A percentile compares a stretch with the other conserved stretches of the same genome.
Conservation (phyloP, 495 filamentous ascomycete genomes). For the Cudoniella acicularis region DNA sequence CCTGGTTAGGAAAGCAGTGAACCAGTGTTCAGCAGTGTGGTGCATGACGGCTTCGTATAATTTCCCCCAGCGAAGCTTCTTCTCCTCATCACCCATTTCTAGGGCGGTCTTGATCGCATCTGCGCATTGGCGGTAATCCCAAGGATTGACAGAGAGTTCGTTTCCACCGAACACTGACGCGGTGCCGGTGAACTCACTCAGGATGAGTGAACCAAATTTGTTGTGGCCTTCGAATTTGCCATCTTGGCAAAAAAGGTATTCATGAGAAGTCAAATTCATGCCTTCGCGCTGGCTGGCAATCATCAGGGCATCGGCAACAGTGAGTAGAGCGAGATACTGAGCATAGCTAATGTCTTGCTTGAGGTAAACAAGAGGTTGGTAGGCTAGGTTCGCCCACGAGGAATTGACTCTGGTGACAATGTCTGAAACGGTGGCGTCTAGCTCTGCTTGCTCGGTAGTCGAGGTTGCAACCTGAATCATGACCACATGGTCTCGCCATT, state of each 20-base stretch:
- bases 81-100: conserved; percentile 69
- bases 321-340: conserved; percentile 84
- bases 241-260: conserved; percentile 91
- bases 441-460: conserved; percentile 77
- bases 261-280: conserved; percentile 92
- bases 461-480: conserved; percentile 91
- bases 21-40: conserved; percentile 82
- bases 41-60: conserved; percentile 71
- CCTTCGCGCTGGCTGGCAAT: conserved; percentile 91
- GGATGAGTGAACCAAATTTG: conserved; percentile 81
- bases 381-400: conserved; percentile 77
- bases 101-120: conserved; percentile 78
- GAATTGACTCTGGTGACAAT: conserved; percentile 93
- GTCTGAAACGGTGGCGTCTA: conserved; percentile 81
- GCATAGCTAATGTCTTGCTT: conserved; percentile 89
- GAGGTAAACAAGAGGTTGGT: conserved; percentile 89
- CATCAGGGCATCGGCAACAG: conserved; percentile 84
- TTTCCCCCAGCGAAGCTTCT: conserved; percentile 66
- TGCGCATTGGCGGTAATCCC: conserved; percentile 84
- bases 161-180: conserved; percentile 75
- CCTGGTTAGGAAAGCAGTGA: conserved; percentile 62
- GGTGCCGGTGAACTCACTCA: conserved; percentile 92
- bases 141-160: conserved; percentile 83
- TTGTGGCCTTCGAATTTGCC: conserved; percentile 62
- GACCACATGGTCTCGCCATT: conserved; percentile 82